A percentile compares a stretch with the other conserved stretches of the same genome.
phyloP scores from a whole-genome alignment of 305 asterid genomes.

The Fraxinus angustifolia region DNA sequence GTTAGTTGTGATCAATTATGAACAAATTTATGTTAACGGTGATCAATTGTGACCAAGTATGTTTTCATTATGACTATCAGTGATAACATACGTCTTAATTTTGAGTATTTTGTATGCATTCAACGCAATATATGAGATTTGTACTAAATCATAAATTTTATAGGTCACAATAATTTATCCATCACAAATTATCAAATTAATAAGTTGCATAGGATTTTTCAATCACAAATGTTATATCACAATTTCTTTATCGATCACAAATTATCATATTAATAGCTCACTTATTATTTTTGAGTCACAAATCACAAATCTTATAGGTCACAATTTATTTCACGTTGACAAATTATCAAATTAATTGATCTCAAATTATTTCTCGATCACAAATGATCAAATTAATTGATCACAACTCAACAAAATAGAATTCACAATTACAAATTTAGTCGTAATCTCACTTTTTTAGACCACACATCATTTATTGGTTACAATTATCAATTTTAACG shows the following conservation, averaged over 20 bases:
- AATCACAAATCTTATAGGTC: neutral
- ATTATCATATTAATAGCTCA: neutral
- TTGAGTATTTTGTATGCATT: neutral
- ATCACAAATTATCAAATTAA: too few relatives aligned
- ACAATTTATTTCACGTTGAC: too few relatives aligned
- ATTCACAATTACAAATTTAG: neutral
- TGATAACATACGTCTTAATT: too few relatives aligned
- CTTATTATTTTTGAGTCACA: neutral
- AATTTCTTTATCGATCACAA: neutral
- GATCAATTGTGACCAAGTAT: too few relatives aligned
- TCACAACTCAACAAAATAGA: neutral
- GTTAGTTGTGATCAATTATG: too few relatives aligned
- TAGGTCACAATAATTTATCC: too few relatives aligned
- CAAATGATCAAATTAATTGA: neutral
- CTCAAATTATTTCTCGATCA: neutral
- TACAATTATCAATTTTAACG: neutral
- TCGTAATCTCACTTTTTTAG: neutral
- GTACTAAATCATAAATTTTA: neutral
- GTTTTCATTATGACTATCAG: too few relatives aligned
- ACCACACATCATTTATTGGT: neutral
- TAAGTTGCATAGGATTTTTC: too few relatives aligned
- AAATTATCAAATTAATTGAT: neutral
- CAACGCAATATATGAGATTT: neutral
- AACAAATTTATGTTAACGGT: too few relatives aligned
- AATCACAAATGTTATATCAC: neutral